Evolutionary conservation across 2,329 filamentous ascomycete genomes (phyloP).

Genomic region (Epichloe uncinata): DNA sequence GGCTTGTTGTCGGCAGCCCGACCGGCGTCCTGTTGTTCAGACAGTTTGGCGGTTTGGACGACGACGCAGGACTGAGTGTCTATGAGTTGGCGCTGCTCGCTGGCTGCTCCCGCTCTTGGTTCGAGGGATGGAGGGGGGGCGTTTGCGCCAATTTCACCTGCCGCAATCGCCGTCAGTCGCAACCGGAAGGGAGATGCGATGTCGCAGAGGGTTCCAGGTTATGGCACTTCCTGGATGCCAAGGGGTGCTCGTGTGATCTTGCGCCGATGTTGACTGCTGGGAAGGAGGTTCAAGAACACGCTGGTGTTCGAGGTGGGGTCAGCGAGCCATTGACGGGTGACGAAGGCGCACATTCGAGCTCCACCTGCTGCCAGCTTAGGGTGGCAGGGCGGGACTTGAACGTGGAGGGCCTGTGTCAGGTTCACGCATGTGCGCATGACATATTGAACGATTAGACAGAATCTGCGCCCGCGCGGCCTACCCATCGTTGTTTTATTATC

Average conservation of each 20-base stretch:
- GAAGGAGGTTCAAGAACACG: not conserved
- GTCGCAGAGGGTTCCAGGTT: not conserved
- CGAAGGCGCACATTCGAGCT: not conserved
- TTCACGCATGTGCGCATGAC: no score
- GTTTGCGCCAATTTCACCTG: not conserved
- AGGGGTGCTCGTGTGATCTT: not conserved
- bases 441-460: no score
- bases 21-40: slow-evolving; percentile 23
- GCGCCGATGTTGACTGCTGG: not conserved
- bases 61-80: not conserved
- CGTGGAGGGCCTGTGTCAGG: no score
- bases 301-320: not conserved
- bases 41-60: slow-evolving; percentile 27
- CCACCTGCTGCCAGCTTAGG: not conserved
- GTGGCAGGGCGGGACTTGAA: no score
- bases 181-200: not conserved
- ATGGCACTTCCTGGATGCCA: not conserved
- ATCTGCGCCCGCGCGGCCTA: no score
- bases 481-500: not conserved
- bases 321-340: no score
- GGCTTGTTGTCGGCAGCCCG: slow-evolving; percentile 14
- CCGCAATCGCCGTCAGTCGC: not conserved
- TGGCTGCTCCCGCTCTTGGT: not conserved
- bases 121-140: not conserved
- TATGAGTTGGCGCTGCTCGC: not conserved